A percentile compares a stretch with the other conserved stretches of the same genome.
Conservation (phyloP, 2,329 filamentous ascomycete species). For the Fusarium multiceps region DNA sequence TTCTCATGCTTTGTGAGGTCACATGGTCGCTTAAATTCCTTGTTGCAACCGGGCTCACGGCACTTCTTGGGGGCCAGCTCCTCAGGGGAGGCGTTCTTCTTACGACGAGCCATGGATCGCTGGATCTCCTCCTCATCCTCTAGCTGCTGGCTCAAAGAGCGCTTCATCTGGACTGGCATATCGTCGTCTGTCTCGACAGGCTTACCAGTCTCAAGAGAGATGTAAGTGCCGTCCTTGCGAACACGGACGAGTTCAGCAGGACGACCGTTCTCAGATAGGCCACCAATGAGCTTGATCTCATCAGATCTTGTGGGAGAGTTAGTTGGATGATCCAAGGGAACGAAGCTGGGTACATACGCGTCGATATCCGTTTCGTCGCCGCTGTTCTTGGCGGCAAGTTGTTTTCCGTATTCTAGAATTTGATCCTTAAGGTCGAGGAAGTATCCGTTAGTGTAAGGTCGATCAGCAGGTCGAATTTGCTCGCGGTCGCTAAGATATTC, state of each 20-base stretch:
- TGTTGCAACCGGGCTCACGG: constrained; percentile 79
- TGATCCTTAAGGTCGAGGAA: constrained; percentile 97
- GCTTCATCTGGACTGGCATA: constrained; percentile 67
- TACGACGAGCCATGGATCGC: constrained; percentile 94
- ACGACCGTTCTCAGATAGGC: constrained; percentile 82
- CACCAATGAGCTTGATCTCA: constrained; percentile 83
- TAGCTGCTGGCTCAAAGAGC: constrained; percentile 74
- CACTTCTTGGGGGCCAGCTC: constrained; percentile 85
- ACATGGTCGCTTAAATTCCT: constrained; percentile 96
- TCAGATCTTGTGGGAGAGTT: constrained; percentile 59
- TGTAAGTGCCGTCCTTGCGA: constrained; percentile 80
- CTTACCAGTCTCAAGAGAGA: constrained; percentile 79
- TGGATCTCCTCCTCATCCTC: constrained; percentile 85
- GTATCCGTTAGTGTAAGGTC: constrained; percentile 94
- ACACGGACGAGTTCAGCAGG: constrained; percentile 86
- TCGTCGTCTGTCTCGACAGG: constrained; percentile 68
- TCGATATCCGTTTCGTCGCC: constrained; percentile 69
- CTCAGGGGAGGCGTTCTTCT: constrained; percentile 90
- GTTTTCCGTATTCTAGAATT: constrained; percentile 88
- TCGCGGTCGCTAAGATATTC: constrained; percentile 87
- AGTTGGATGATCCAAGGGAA: constrained; percentile 47
- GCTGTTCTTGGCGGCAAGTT: constrained; percentile 78
- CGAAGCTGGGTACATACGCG: constrained; percentile 60
- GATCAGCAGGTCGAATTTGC: constrained; percentile 84
- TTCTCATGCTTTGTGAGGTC: constrained; percentile 98